These are phyloP conservation scores for Ceratopteris richardii DNA, from an alignment of 75 land plant genomes.

Conservation along the genomic window DNA sequence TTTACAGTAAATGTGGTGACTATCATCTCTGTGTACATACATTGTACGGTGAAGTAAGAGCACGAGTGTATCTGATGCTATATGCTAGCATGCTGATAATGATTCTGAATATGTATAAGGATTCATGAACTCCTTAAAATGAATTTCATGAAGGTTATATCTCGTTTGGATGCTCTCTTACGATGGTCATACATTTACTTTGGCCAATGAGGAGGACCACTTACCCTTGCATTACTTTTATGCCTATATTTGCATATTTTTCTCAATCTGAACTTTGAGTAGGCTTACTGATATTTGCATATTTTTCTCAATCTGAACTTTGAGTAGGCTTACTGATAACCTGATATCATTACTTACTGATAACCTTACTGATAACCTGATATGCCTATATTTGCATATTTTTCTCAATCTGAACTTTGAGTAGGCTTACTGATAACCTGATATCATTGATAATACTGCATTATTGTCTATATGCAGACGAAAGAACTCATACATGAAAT, in stretches of 20 bases:
- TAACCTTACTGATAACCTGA: no score
- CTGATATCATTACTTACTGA: background rate
- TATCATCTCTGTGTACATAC: background rate
- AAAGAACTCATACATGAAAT: conserved; percentile 84
- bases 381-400: background rate
- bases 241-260: background rate
- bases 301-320: background rate
- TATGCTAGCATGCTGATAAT: background rate
- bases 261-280: background rate
- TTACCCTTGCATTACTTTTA: background rate
- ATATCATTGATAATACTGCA: background rate
- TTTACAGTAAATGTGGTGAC: background rate
- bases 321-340: background rate
- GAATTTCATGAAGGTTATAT: background rate
- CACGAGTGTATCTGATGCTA: background rate
- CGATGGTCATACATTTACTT: no score
- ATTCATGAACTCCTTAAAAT: background rate
- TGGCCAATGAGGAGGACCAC: background rate
- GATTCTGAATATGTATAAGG: background rate
- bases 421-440: background rate
- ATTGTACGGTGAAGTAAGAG: conserved; percentile 2
- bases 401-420: background rate
- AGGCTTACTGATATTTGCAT: background rate
- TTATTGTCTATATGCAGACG: conserved; percentile 30
- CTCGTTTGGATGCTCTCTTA: background rate